A percentile compares a stretch with the other conserved stretches of the same genome.
These are phyloP conservation scores for Ophiostoma piceae DNA, from an alignment of 2,329 filamentous ascomycete species.

Conservation along the genomic window DNA sequence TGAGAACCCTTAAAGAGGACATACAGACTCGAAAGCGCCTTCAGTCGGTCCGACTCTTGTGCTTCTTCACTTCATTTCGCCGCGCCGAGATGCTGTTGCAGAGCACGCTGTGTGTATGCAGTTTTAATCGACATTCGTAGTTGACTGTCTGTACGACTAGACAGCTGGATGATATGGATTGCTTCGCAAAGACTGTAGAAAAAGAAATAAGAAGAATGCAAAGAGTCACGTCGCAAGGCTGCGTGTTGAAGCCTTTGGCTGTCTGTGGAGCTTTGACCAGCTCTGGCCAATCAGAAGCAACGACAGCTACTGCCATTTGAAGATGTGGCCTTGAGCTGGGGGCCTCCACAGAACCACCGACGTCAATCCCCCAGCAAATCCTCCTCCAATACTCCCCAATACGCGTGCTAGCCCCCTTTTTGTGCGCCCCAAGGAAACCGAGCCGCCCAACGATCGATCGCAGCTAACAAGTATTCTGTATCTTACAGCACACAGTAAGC, in stretches of 20 bases:
- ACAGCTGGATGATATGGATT: not conserved
- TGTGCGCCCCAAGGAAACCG: not conserved
- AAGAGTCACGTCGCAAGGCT: slow-evolving; percentile 1
- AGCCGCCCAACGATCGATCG: not conserved
- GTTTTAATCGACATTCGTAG: too few species aligned
- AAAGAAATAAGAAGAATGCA: not conserved
- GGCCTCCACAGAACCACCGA: slow-evolving; percentile 14
- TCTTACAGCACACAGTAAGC: not conserved
- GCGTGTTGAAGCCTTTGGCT: not conserved
- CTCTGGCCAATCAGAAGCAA: not conserved
- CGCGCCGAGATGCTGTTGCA: not conserved
- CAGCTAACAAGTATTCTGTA: not conserved
- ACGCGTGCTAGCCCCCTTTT: slow-evolving; percentile 11
- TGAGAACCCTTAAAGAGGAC: not conserved
- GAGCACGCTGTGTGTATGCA: not conserved
- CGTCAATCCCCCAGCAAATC: slow-evolving; percentile 8
- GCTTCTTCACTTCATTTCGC: not conserved
- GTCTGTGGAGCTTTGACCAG: not conserved
- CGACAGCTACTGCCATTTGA: not conserved
- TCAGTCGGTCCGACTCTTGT: slow-evolving; percentile 5
- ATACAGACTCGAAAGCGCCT: not conserved
- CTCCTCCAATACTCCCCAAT: not conserved
- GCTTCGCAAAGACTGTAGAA: not conserved
- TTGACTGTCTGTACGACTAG: too few species aligned
- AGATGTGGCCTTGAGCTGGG: not conserved